Evolutionary conservation across 495 filamentous ascomycete species (phyloP).

Genomic region (Penicillium nucicola): DNA sequence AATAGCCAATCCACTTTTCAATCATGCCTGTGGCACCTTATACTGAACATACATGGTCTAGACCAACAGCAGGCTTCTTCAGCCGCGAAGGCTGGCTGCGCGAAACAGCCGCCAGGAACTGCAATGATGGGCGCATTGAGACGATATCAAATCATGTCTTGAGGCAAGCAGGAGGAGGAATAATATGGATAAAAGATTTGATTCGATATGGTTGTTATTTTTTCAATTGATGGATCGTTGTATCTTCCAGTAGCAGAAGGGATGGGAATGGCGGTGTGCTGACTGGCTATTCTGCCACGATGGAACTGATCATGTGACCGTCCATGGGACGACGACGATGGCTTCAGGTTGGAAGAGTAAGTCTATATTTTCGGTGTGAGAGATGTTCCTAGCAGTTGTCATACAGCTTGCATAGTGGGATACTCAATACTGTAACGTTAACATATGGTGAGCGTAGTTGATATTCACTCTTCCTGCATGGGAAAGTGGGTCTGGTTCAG

Average conservation of each 20-base stretch:
- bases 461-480: too few relatives aligned
- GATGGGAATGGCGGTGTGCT: not conserved
- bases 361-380: too few relatives aligned
- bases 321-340: too few relatives aligned
- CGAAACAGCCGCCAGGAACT: conserved; percentile 30
- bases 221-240: not conserved
- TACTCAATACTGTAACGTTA: too few relatives aligned
- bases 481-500: too few relatives aligned
- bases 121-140: conserved; percentile 28
- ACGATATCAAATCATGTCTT: conserved; percentile 8
- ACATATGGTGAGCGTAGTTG: too few relatives aligned
- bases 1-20: not conserved
- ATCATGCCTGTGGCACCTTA: not conserved
- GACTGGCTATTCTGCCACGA: not conserved
- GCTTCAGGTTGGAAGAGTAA: too few relatives aligned
- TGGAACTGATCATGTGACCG: not conserved
- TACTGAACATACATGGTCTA: conserved; percentile 37
- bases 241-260: not conserved
- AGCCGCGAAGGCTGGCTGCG: conserved; percentile 30
- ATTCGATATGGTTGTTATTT: not conserved
- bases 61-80: conserved; percentile 36
- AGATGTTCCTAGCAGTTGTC: too few relatives aligned
- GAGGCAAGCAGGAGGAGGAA: not conserved
- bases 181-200: not conserved
- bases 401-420: too few relatives aligned